A percentile compares a stretch with the other conserved stretches of the same genome.
Conservation (phyloP, 768 basidiomycete species). For the Suillus ampliporus region DNA sequence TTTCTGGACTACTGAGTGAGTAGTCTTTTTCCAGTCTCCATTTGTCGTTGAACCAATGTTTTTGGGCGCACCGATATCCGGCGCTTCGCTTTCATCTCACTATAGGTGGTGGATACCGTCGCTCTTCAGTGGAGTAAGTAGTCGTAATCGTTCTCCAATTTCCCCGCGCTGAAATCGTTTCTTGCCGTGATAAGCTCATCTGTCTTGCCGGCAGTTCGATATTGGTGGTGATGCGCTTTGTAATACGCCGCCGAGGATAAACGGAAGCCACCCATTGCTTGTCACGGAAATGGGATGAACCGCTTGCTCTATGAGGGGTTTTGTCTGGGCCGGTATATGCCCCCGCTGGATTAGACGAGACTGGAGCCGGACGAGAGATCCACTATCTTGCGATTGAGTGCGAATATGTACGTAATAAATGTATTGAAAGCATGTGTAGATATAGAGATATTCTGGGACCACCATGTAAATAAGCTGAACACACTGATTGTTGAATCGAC, state of each 20-base stretch:
- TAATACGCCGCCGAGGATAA: neutral
- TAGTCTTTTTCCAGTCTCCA: neutral
- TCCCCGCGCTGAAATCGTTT: neutral
- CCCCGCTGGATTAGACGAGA: too few relatives aligned
- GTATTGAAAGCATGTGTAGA: too few relatives aligned
- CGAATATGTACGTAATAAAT: too few relatives aligned
- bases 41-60: conserved; percentile 36
- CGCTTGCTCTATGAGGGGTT: too few relatives aligned
- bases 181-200: neutral
- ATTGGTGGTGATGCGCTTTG: neutral
- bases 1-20: conserved; percentile 28
- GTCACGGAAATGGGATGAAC: too few relatives aligned
- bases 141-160: neutral
- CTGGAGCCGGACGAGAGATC: too few relatives aligned
- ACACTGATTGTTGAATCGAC: neutral
- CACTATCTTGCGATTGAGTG: too few relatives aligned
- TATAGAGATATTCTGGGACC: neutral
- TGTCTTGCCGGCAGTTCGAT: neutral
- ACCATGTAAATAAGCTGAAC: neutral
- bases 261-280: too few relatives aligned
- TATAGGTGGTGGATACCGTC: conserved; percentile 66
- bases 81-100: conserved; percentile 54
- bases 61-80: conserved; percentile 60
- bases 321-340: too few relatives aligned
- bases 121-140: conserved; percentile 53